Conservation (phyloP, 108 stramenopile species). For the Cyclotella cryptica region DNA sequence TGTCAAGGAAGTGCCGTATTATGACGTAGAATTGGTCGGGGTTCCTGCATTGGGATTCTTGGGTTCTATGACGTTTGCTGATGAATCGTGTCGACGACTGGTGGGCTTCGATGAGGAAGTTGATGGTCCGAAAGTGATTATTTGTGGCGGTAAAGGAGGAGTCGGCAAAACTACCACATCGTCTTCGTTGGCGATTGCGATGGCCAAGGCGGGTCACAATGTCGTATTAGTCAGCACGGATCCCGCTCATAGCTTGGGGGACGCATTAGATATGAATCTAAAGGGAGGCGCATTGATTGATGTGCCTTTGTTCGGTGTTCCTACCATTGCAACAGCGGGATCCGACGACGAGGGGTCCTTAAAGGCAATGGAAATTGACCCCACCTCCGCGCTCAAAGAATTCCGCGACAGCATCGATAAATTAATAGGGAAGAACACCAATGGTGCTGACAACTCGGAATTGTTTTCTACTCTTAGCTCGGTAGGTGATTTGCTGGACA, state of each 20-base stretch:
- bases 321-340: slow-evolving; percentile 27
- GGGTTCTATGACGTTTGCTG: slow-evolving; percentile 61
- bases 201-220: slow-evolving; percentile 87
- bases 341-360: slow-evolving; percentile 67
- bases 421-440: slow-evolving; percentile 63
- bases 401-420: slow-evolving; percentile 83
- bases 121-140: slow-evolving; percentile 70
- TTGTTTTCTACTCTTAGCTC: slow-evolving; percentile 70
- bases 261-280: slow-evolving; percentile 88
- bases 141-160: slow-evolving; percentile 91
- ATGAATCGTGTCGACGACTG: slow-evolving; percentile 59
- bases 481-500: slow-evolving; percentile 83
- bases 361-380: slow-evolving; percentile 88
- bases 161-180: slow-evolving; percentile 91
- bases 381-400: slow-evolving; percentile 68
- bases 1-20: slow-evolving; percentile 80
- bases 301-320: slow-evolving; percentile 78
- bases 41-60: slow-evolving; percentile 82
- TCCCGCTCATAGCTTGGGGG: slow-evolving; percentile 96
- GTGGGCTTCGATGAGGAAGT: slow-evolving; percentile 61
- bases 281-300: slow-evolving; percentile 70
- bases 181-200: slow-evolving; percentile 84
- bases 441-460: slow-evolving; percentile 39
- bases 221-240: slow-evolving; percentile 94
- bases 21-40: slow-evolving; percentile 87